A percentile compares a stretch with the other conserved stretches of the same genome.
These are phyloP conservation scores for Arctostaphylos glauca DNA, from an alignment of 148 eudicot genomes.

Conservation along the genomic window DNA sequence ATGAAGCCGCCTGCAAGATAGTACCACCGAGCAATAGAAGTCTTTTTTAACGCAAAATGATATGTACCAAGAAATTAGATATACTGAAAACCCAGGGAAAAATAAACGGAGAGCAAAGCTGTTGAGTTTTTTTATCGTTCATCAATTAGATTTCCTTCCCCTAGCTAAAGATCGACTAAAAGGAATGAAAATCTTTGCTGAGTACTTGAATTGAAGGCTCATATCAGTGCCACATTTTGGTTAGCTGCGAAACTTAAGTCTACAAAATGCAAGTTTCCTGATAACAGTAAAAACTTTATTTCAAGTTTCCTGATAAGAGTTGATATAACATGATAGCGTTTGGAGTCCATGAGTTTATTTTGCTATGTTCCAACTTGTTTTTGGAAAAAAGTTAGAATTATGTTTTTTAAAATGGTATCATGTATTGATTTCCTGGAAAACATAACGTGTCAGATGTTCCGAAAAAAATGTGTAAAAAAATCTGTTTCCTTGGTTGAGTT, in stretches of 20 bases:
- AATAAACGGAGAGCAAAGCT: not conserved
- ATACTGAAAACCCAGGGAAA: not conserved
- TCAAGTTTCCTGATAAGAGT: not conserved
- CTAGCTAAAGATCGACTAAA: not conserved
- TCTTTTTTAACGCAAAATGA: too few relatives aligned
- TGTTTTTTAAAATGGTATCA: not conserved
- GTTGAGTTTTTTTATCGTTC: not conserved
- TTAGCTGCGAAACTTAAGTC: not conserved
- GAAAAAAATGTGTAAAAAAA: not conserved
- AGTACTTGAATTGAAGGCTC: not conserved
- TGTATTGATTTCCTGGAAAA: not conserved
- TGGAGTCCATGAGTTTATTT: not conserved
- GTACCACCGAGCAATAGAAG: not conserved
- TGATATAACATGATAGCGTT: not conserved
- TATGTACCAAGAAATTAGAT: not conserved
- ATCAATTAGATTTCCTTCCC: not conserved
- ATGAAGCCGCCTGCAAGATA: conserved; percentile 5
- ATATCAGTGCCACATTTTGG: not conserved
- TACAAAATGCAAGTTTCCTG: not conserved
- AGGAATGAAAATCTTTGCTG: not conserved
- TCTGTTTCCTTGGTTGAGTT: not conserved
- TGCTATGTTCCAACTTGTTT: not conserved
- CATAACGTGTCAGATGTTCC: too few relatives aligned
- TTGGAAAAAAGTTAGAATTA: not conserved
- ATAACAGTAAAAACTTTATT: not conserved